Percentiles rank a stretch among this genome's conserved stretches.
phyloP scores from a whole-genome alignment of 345 rosid species.

The Reutealis trisperma region DNA sequence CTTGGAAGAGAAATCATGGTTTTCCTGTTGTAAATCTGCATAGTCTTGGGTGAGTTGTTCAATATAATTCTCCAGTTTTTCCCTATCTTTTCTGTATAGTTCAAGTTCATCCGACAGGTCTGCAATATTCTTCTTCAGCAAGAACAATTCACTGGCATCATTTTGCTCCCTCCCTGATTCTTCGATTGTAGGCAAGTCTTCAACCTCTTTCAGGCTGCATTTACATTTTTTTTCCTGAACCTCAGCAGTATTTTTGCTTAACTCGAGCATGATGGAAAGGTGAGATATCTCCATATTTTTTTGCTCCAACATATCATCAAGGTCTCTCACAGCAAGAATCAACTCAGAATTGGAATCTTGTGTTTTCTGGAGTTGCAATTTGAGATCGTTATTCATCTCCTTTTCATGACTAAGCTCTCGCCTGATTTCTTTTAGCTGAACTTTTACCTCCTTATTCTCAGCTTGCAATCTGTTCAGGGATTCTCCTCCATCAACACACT shows the following conservation, averaged over 20 bases:
- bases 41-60: constrained; percentile 26
- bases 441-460: constrained; percentile 60
- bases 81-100: constrained; percentile 23
- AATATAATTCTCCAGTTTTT: constrained; percentile 27
- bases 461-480: constrained; percentile 45
- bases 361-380: constrained; percentile 80
- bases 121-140: constrained; percentile 23
- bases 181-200: constrained; percentile 28
- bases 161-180: constrained; percentile 23
- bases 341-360: constrained; percentile 87
- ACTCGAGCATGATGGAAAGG: constrained; percentile 20
- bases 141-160: constrained; percentile 17
- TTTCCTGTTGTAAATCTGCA: constrained; percentile 28
- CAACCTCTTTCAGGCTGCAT: constrained; percentile 33
- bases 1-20: constrained; percentile 15
- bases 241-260: constrained; percentile 36
- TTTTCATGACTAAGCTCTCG: constrained; percentile 74
- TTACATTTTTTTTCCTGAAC: constrained; percentile 27
- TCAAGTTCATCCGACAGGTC: constrained; percentile 28
- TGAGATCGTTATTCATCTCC: constrained; percentile 65
- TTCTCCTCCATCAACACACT: constrained; percentile 28
- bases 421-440: constrained; percentile 68
- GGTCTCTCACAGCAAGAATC: constrained; percentile 86
- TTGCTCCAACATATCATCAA: constrained; percentile 74
- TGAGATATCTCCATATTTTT: constrained; percentile 44